phyloP scores from a whole-genome alignment of 805 yeast species.

The Tetrapisispora nanseiensis region DNA sequence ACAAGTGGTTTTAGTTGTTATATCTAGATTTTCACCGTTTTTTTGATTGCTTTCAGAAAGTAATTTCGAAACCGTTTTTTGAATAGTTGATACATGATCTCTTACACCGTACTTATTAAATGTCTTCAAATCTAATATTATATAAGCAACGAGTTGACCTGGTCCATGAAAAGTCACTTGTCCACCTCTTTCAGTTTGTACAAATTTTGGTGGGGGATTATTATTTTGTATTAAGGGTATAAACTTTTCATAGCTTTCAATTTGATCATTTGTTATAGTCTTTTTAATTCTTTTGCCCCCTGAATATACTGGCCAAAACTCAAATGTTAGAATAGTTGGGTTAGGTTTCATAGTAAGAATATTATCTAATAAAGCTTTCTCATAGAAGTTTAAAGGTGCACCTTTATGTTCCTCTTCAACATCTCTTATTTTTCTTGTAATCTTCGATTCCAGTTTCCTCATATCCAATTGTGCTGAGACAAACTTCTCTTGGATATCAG shows the following conservation, averaged over 20 bases:
- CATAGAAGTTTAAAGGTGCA: slow-evolving; percentile 35
- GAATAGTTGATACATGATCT: slow-evolving; percentile 58
- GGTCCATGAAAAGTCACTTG: slow-evolving; percentile 95
- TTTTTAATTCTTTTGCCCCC: slow-evolving; percentile 79
- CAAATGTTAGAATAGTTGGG: slow-evolving; percentile 71
- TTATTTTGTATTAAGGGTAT: slow-evolving; percentile 16
- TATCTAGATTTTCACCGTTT: slow-evolving; percentile 6
- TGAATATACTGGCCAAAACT: slow-evolving; percentile 79
- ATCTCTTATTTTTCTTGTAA: slow-evolving; percentile 32
- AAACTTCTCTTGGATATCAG: slow-evolving; percentile 45
- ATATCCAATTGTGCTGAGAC: slow-evolving; percentile 48
- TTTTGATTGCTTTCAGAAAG: slow-evolving; percentile 19
- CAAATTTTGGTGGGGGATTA: slow-evolving; percentile 44
- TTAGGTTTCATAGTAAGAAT: slow-evolving; percentile 42
- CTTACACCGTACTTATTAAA: slow-evolving; percentile 49
- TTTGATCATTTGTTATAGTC: slow-evolving; percentile 31
- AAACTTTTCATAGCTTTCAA: slow-evolving; percentile 18
- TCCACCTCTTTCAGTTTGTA: slow-evolving; percentile 87
- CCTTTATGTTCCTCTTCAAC: slow-evolving; percentile 32
- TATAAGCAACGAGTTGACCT: slow-evolving; percentile 84
- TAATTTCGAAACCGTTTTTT: slow-evolving; percentile 44
- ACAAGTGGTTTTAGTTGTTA: slow-evolving; percentile 35
- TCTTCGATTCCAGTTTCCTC: slow-evolving; percentile 43
- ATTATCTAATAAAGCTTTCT: slow-evolving; percentile 35
- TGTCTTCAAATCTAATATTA: slow-evolving; percentile 59